phyloP scores from a whole-genome alignment of 306 rosid species.

The Corylus heterophylla region DNA sequence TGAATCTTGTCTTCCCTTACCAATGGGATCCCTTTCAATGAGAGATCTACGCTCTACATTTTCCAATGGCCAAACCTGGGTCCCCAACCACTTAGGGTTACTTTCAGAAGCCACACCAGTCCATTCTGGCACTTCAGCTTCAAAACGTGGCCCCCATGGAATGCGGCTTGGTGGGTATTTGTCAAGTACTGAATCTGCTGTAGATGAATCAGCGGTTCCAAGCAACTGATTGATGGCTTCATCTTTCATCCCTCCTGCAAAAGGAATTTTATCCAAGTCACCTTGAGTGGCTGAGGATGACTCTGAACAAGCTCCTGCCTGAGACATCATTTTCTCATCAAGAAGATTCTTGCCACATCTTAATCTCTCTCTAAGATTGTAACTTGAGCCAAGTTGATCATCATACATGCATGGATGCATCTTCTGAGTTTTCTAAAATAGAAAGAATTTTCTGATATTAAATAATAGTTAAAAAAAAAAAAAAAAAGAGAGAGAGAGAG shows the following conservation, averaged over 20 bases:
- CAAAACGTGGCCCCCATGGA: constrained; percentile 47
- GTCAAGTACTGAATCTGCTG: constrained; percentile 15
- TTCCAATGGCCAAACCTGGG: constrained; percentile 61
- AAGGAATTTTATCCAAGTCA: constrained; percentile 27
- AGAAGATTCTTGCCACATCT: constrained; percentile 35
- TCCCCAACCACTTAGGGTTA: constrained; percentile 76
- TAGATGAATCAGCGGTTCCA: constrained; percentile 32
- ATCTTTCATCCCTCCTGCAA: constrained; percentile 29
- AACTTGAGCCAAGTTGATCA: constrained; percentile 43
- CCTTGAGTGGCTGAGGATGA: constrained; percentile 30
- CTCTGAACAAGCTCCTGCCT: constrained; percentile 32
- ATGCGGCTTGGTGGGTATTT: constrained; percentile 20
- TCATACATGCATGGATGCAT: constrained; percentile 80
- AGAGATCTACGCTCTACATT: constrained; percentile 37
- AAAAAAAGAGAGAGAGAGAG: not conserved
- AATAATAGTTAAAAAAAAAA: constrained; percentile 19
- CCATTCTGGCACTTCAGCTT: constrained; percentile 74
- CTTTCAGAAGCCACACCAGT: constrained; percentile 48
- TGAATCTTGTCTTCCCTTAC: constrained; percentile 75
- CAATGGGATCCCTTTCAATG: constrained; percentile 74
- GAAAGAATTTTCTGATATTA: constrained; percentile 6
- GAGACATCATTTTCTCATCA: constrained; percentile 25
- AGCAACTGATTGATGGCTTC: constrained; percentile 12
- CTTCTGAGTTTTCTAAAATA: constrained; percentile 58
- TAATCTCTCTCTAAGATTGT: constrained; percentile 69